A percentile compares a stretch with the other conserved stretches of the same genome.
Evolutionary conservation across 2,329 filamentous ascomycete species (phyloP).

Genomic region (Magnaporthales sp.): DNA sequence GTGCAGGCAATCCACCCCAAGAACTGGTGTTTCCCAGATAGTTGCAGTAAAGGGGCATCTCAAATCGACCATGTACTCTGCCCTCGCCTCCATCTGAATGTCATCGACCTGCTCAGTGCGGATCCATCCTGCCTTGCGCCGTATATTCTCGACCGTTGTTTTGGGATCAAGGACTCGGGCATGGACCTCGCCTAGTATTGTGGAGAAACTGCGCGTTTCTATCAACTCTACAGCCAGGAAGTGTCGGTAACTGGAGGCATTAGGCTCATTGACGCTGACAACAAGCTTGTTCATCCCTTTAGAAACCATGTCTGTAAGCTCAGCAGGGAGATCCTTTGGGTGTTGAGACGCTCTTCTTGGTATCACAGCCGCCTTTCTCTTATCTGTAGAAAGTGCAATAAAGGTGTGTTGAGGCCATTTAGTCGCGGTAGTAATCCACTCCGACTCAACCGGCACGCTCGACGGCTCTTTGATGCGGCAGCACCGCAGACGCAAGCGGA

Average conservation of each 20-base stretch:
- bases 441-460: slow-evolving; percentile 24
- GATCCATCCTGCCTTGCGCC: slow-evolving; percentile 26
- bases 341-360: slow-evolving; percentile 62
- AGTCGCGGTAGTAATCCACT: slow-evolving; percentile 57
- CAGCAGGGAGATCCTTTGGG: slow-evolving; percentile 66
- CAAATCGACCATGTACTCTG: slow-evolving; percentile 52
- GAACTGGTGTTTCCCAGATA: slow-evolving; percentile 63
- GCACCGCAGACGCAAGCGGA: slow-evolving; percentile 62
- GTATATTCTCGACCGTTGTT: slow-evolving; percentile 49
- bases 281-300: slow-evolving; percentile 54
- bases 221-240: slow-evolving; percentile 65
- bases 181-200: slow-evolving; percentile 30
- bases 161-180: slow-evolving; percentile 30
- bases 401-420: slow-evolving; percentile 65
- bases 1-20: slow-evolving; percentile 63
- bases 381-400: slow-evolving; percentile 54
- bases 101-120: slow-evolving; percentile 42
- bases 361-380: slow-evolving; percentile 30
- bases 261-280: slow-evolving; percentile 31
- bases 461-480: slow-evolving; percentile 24
- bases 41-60: slow-evolving; percentile 57
- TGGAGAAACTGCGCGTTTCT: slow-evolving; percentile 39
- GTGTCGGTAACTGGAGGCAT: slow-evolving; percentile 27
- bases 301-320: slow-evolving; percentile 55
- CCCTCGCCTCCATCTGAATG: slow-evolving; percentile 50